Base-by-base conservation (phyloP, 2,329 filamentous ascomycete genomes). In the Trichoderma lentiforme region DNA sequence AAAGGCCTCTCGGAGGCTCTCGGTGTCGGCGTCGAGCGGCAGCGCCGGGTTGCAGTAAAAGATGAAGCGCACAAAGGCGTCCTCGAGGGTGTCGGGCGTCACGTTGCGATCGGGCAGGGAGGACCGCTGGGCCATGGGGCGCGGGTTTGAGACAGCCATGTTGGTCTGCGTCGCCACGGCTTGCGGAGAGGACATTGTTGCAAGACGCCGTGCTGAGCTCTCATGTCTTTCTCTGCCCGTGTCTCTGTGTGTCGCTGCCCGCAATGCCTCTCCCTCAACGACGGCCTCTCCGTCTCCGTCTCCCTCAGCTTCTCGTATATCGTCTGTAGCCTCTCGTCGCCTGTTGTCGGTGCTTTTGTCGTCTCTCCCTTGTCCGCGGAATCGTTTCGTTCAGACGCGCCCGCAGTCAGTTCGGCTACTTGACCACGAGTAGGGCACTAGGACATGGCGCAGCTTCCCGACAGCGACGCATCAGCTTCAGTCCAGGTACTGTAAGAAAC, bases 31-130 rank as follows among this genome's bases (percentile, higher is more conserved):
- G 18, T 89, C 87, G n/a, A 86, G 80, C 9, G 81, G 77, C 64
- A 97, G 90, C 57, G 89, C 90, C 6, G 95, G 95, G 80, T 98
- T 98, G 85, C 95, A 97, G 81, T 94, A 93, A 71, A 98, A 86
- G 76, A 98, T 92, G 80, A 98, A 98, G 75, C 85, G 82, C 73
- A 95, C 91, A 79, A 95, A 98, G 65, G 93, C 91, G 79, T 95
- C 90, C 77, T 95, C 93, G 74, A 98, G 91, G 14, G 87, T 92
- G 2, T 88, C 87, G 76, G 89, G 87, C 3, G 88, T 90, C 34
- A 97, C 90, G 73, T 90, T 84, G 74, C 87, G 89, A 70, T 90
- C 85, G 8, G 95, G 95, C 62, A 95, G 81, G 24, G 81, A 73
- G 47, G 76, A 77, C 30, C 75, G 76, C 43, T 72, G 70, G 53